Conservation (phyloP, 116 monocot species). For the Iris pallida region DNA sequence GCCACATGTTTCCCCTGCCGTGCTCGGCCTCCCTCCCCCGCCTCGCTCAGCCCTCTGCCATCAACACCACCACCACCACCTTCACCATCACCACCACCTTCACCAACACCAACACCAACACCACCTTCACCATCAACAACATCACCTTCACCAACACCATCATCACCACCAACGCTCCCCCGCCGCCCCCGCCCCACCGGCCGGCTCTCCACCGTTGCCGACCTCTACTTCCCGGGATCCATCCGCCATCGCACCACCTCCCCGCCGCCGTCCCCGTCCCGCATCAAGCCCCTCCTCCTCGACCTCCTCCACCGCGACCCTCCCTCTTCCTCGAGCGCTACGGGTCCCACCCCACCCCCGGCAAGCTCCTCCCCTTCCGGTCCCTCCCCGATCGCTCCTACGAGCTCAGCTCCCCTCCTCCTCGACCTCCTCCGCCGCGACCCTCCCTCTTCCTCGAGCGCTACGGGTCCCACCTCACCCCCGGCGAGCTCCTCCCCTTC, state of each 20-base stretch:
- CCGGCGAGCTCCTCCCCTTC: slow-evolving; percentile 53
- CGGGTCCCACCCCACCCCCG: slow-evolving; percentile 43
- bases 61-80: no score
- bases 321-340: slow-evolving; percentile 84
- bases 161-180: no score
- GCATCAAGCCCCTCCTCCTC: slow-evolving; percentile 47
- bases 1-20: no score
- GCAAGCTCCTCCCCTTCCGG: slow-evolving; percentile 59
- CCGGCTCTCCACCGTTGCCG: slow-evolving; percentile 57
- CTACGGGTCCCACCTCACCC: slow-evolving; percentile 55
- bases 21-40: no score
- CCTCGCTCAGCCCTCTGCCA: no score
- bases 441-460: slow-evolving; percentile 77
- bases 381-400: slow-evolving; percentile 49
- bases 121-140: no score
- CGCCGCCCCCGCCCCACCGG: no score
- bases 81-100: no score
- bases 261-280: slow-evolving; percentile 15
- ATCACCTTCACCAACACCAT: no score
- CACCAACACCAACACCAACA: no score
- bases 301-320: slow-evolving; percentile 75
- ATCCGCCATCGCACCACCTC: slow-evolving; percentile 21
- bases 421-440: slow-evolving; percentile 39
- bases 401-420: slow-evolving; percentile 47
- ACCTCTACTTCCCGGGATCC: slow-evolving; percentile 71